phyloP scores from a whole-genome alignment of 2,329 filamentous ascomycete species.

The Eutypa lata region DNA sequence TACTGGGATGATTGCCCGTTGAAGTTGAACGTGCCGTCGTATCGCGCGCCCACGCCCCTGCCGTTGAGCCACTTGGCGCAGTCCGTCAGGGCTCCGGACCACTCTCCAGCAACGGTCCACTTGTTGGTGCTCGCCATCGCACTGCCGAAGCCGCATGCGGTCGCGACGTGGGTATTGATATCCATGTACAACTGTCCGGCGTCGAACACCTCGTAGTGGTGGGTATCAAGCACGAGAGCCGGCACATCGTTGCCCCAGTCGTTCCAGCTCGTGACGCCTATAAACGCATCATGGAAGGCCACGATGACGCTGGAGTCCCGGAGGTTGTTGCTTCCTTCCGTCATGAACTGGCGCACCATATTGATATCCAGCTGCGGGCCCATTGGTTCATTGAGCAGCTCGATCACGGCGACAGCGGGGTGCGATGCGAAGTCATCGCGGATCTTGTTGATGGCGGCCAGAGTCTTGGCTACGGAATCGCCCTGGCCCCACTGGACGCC shows the following conservation, averaged over 20 bases:
- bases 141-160: slow-evolving; percentile 67
- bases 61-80: slow-evolving; percentile 62
- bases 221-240: slow-evolving; percentile 68
- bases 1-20: slow-evolving; percentile 38
- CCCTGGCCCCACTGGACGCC: slow-evolving; percentile 28
- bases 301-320: slow-evolving; percentile 54
- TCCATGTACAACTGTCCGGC: slow-evolving; percentile 61
- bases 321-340: slow-evolving; percentile 37
- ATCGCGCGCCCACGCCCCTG: slow-evolving; percentile 65
- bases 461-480: slow-evolving; percentile 27
- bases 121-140: slow-evolving; percentile 62
- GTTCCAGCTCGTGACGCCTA: slow-evolving; percentile 70
- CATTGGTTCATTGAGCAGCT: slow-evolving; percentile 65
- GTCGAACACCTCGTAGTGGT: slow-evolving; percentile 80
- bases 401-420: slow-evolving; percentile 62
- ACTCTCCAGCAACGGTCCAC: slow-evolving; percentile 73
- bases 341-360: slow-evolving; percentile 40
- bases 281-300: slow-evolving; percentile 72
- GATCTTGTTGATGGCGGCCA: slow-evolving; percentile 50
- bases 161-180: slow-evolving; percentile 64
- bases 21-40: slow-evolving; percentile 61
- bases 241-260: slow-evolving; percentile 57
- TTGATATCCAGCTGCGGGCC: slow-evolving; percentile 52
- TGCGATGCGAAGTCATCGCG: slow-evolving; percentile 41
- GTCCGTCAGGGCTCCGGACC: slow-evolving; percentile 72